These are phyloP conservation scores for Termitomyces sp. DNA, from an alignment of 768 basidiomycete species.

Conservation along the genomic window DNA sequence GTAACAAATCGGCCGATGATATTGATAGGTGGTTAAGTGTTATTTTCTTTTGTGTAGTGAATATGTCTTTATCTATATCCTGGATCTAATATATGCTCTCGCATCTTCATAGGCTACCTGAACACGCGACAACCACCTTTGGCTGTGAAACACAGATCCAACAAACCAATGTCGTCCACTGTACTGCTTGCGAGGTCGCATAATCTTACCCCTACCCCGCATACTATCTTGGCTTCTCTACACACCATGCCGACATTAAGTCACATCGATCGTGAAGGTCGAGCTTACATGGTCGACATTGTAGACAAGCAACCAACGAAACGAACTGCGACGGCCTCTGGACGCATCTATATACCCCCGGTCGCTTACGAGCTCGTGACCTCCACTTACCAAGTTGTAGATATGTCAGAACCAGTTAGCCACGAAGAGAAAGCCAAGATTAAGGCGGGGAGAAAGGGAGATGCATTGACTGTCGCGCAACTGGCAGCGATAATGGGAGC, in stretches of 20 bases:
- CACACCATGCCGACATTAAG: slow-evolving; percentile 42
- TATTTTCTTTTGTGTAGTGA: slow-evolving; percentile 23
- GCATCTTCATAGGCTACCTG: slow-evolving; percentile 13
- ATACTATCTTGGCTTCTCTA: slow-evolving; percentile 18
- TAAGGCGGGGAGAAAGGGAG: slow-evolving; percentile 63
- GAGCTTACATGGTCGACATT: slow-evolving; percentile 83
- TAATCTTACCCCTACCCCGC: neutral
- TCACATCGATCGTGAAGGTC: slow-evolving; percentile 70
- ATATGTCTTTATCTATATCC: slow-evolving; percentile 14
- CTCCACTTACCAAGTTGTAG: slow-evolving; percentile 29
- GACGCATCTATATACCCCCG: slow-evolving; percentile 64
- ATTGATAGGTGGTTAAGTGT: slow-evolving; percentile 86
- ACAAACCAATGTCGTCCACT: neutral
- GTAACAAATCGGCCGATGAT: slow-evolving; percentile 85
- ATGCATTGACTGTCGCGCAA: slow-evolving; percentile 72
- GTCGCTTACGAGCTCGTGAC: slow-evolving; percentile 65
- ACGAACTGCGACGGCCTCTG: slow-evolving; percentile 72
- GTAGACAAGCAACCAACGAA: slow-evolving; percentile 55
- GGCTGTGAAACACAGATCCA: neutral
- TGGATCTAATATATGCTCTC: slow-evolving; percentile 11
- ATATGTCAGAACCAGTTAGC: slow-evolving; percentile 8
- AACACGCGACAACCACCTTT: neutral
- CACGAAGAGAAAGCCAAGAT: slow-evolving; percentile 31
- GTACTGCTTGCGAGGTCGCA: neutral
- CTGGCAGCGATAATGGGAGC: slow-evolving; percentile 86